Percentiles rank a stretch among this genome's conserved stretches.
phyloP scores from a whole-genome alignment of 768 basidiomycete genomes.

The Lactarius hatsudake region DNA sequence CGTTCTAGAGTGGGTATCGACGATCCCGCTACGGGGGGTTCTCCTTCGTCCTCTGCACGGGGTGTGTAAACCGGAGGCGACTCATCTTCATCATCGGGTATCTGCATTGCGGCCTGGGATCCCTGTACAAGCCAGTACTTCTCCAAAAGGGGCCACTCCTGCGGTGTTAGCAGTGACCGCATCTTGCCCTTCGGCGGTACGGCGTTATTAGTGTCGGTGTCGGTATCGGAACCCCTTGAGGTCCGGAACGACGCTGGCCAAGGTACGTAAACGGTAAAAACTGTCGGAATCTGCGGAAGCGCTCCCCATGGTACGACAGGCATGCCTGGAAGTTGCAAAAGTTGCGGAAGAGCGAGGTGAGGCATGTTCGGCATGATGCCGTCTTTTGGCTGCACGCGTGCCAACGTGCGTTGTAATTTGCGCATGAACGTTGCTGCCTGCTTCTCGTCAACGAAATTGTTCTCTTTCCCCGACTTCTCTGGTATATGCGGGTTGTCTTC shows the following conservation, averaged over 20 bases:
- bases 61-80: slow-evolving; percentile 77
- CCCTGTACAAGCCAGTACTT: slow-evolving; percentile 61
- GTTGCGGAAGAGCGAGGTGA: slow-evolving; percentile 40
- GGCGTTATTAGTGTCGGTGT: slow-evolving; percentile 10
- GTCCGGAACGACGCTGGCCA: slow-evolving; percentile 62
- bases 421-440: slow-evolving; percentile 54
- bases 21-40: slow-evolving; percentile 19
- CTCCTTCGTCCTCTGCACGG: slow-evolving; percentile 36
- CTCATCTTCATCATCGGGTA: slow-evolving; percentile 43
- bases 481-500: slow-evolving; percentile 4
- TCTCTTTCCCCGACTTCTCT: slow-evolving; percentile 16
- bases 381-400: slow-evolving; percentile 52
- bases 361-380: slow-evolving; percentile 56
- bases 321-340: slow-evolving; percentile 47
- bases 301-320: slow-evolving; percentile 42
- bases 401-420: slow-evolving; percentile 73
- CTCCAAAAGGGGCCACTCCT: slow-evolving; percentile 75
- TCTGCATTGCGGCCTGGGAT: slow-evolving; percentile 34
- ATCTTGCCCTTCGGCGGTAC: slow-evolving; percentile 35
- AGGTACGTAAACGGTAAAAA: slow-evolving; percentile 78
- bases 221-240: slow-evolving; percentile 36
- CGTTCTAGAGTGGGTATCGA: slow-evolving; percentile 35
- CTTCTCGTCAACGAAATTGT: slow-evolving; percentile 32
- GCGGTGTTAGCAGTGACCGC: slow-evolving; percentile 35
- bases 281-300: slow-evolving; percentile 69